Evolutionary conservation across 306 rosid genomes (phyloP).

Genomic region (Sindora glabra): DNA sequence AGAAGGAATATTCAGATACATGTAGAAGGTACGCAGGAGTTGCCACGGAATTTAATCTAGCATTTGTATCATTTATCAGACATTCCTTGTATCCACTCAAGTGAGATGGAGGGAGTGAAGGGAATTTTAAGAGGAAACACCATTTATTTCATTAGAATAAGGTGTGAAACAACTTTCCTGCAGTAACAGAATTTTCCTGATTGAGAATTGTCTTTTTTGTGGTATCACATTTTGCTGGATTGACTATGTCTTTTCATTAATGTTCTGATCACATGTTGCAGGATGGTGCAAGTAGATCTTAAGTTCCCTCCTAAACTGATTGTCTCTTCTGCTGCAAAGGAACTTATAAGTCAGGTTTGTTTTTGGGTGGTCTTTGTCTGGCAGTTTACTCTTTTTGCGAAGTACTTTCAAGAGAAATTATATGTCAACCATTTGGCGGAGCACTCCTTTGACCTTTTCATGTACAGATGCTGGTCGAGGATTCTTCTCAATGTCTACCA

Average conservation of each 20-base stretch:
- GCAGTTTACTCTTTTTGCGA: neutral
- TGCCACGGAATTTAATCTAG: too few species aligned
- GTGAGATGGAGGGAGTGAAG: too few species aligned
- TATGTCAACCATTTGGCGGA: neutral
- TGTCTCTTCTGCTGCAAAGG: conserved; percentile 89
- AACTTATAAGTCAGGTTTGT: conserved; percentile 80
- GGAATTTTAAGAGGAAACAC: too few species aligned
- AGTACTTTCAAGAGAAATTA: neutral
- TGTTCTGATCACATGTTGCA: conserved; percentile 28
- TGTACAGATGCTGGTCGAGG: conserved; percentile 86
- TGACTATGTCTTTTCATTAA: too few species aligned
- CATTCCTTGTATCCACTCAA: too few species aligned
- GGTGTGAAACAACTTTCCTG: too few species aligned
- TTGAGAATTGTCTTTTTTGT: too few species aligned
- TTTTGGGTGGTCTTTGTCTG: conserved; percentile 2
- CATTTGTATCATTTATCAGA: too few species aligned
- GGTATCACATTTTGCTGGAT: too few species aligned
- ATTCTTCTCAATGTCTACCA: conserved; percentile 71
- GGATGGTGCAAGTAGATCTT: conserved; percentile 93
- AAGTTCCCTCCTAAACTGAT: conserved; percentile 89
- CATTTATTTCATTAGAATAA: too few species aligned
- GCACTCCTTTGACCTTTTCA: neutral
- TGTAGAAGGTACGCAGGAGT: conserved; percentile 86
- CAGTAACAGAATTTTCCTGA: too few species aligned
- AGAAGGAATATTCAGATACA: conserved; percentile 95